Base-by-base conservation (phyloP, 768 basidiomycete species). In the Dentipellis sp. region DNA sequence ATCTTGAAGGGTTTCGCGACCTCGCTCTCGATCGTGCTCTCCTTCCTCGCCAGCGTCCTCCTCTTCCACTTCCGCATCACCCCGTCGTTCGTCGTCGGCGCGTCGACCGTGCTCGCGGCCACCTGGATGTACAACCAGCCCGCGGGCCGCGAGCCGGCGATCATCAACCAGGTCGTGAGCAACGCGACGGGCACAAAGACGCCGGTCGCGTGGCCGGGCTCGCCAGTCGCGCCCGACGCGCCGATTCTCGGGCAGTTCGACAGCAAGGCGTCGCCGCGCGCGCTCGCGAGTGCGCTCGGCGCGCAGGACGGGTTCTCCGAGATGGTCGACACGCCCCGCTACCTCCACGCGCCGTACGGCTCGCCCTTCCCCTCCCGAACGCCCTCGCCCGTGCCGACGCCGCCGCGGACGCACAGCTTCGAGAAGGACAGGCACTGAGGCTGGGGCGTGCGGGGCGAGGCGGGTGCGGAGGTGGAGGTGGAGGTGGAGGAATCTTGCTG, bases 1-100 rank as follows among this genome's bases (percentile, higher is more conserved):
- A 91, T 91, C 63, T 75, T 91, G 65, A 95, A 97, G 68, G 95
- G 95, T n/a, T 99, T 99, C 65, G 95, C 95, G 4, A 99, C 95
- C 2, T 88, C 84, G 59, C 78, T 98, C 45, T 89, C 88, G 59
- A 99, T 98, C 72, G 84, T 98, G 56, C 74, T 98, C 40, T 94
- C 93, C 52, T 99, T 95, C 82, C 80, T 95, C 57, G 92, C 94
- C 1, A 91, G 88, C 47, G 91, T 98, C 60, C 81, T 81, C 34
- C 79, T 98, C 47, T 99, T 99, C 74, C 80, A 91, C 66, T 97
- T 95, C 69, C 74, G 76, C 37, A 89, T 98, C 66, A 95, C 95
- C 2, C 78, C 82, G 10, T 81, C 85, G 1, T 98, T 99, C 71
- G 66, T 97, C 60, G 75, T 94, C 35, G 95, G 95, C 12, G 82